Evolutionary conservation across 176 grass and related monocot species (phyloP), one percentile per base, ranked within the genome.

Genomic region (Typha latifolia): DNA sequence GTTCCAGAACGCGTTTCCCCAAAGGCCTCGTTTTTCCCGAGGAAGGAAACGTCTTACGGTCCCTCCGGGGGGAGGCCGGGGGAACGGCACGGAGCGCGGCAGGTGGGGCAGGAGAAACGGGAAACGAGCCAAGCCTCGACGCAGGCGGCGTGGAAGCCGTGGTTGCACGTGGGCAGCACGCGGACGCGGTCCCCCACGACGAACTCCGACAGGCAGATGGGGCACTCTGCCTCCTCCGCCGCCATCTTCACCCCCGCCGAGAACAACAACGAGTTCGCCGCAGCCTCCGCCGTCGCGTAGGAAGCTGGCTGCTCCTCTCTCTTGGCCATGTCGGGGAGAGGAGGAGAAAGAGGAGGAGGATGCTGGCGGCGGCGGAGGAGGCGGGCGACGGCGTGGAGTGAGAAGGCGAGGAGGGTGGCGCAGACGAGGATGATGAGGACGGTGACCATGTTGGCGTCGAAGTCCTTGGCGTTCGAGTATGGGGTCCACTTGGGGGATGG

Each of bases 371-470:
- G 78, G 61, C 89, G 67, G 73, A 93, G 66, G 72, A 80, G 47
- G 53, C 94, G 94, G 4, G 67, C 78, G 20, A 76, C 78, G 15
- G 94, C 94, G 48, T 99, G 94, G 61, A 99, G 94, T 49, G 78
- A 73, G 78, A 90, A 87, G 73, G 85, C 94, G 67, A 93, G 76
- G 66, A 86, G 63, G n/a, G 89, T 77, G 37, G 87, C 86, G 67
- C 83, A 93, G 61, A 85, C 81, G 13, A 99, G 81, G 70, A 93
- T 86, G 62, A 99, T 29, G 81, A 99, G 67, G 73, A 99, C 85
- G 80, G 88, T 86, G 67, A 72, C 89, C 79, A 90, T 85, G 86
- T 90, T 99, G 71, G 85, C 81, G 75, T 89, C 82, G 80, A 99
- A 83, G 47, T 81, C 83, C 8, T 81, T 80, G 32, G 85, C 67